Percentiles rank a stretch among this genome's conserved stretches.
phyloP scores from a whole-genome alignment of 2,329 filamentous ascomycete species.

The Ophiocordyceps polyrhachis-furcata region DNA sequence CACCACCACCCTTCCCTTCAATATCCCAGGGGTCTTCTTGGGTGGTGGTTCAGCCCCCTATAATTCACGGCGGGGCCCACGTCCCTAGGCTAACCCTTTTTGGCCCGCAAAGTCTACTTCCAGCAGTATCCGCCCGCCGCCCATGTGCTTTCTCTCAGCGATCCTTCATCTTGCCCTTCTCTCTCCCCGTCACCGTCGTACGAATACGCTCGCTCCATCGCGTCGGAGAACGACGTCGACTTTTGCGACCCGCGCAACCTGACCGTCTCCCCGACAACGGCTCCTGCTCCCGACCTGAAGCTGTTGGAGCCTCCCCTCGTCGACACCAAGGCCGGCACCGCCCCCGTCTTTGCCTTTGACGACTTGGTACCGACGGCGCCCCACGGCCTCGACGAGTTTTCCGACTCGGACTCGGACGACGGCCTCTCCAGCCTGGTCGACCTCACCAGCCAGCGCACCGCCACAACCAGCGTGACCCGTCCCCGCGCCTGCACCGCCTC shows the following conservation, averaged over 20 bases:
- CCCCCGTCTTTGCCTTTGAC: slow-evolving; percentile 28
- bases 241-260: slow-evolving; percentile 87
- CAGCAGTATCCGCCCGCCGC: slow-evolving; percentile 21
- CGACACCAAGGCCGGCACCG: neutral
- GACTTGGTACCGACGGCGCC: slow-evolving; percentile 15
- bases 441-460: slow-evolving; percentile 20
- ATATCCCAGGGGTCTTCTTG: too few species aligned
- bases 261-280: slow-evolving; percentile 41
- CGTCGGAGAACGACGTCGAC: slow-evolving; percentile 54
- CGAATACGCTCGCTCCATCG: slow-evolving; percentile 43
- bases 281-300: slow-evolving; percentile 42
- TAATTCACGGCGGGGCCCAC: too few species aligned
- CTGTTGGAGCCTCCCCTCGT: slow-evolving; percentile 13
- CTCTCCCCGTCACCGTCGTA: slow-evolving; percentile 76
- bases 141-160: slow-evolving; percentile 43
- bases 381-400: slow-evolving; percentile 60
- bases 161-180: slow-evolving; percentile 66
- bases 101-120: slow-evolving; percentile 25
- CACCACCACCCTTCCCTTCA: too few species aligned
- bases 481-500: slow-evolving; percentile 49
- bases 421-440: slow-evolving; percentile 59
- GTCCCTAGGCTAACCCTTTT: slow-evolving; percentile 16
- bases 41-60: too few species aligned
- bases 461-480: slow-evolving; percentile 45
- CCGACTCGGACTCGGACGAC: slow-evolving; percentile 81